phyloP scores from a whole-genome alignment of 2,329 filamentous ascomycete species.

The Mycocentrospora acerina region DNA sequence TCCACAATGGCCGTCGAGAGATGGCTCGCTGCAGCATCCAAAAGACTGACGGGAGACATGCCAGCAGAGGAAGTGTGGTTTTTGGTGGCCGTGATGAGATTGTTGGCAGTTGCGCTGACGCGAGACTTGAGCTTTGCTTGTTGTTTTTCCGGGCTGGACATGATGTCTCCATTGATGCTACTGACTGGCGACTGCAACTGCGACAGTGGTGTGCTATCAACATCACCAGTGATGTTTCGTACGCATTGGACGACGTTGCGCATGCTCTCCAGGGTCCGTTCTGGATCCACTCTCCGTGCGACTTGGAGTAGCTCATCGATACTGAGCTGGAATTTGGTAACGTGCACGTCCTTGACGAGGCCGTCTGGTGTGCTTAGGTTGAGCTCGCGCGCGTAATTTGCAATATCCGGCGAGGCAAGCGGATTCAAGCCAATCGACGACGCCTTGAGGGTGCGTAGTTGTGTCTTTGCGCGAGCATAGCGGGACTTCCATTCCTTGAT shows the following conservation, averaged over 20 bases:
- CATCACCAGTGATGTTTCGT: constrained; percentile 79
- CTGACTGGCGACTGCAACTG: constrained; percentile 39
- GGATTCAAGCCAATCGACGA: constrained; percentile 75
- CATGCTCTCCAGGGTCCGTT: constrained; percentile 79
- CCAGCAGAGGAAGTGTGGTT: constrained; percentile 83
- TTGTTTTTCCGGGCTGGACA: constrained; percentile 47
- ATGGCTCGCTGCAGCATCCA: constrained; percentile 92
- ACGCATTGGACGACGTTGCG: constrained; percentile 82
- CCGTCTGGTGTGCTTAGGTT: constrained; percentile 72
- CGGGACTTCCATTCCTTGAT: constrained; percentile 87
- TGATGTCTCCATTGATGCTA: constrained; percentile 37
- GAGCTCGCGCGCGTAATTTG: constrained; percentile 64
- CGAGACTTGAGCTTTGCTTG: constrained; percentile 73
- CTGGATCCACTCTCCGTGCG: constrained; percentile 72
- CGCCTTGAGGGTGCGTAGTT: constrained; percentile 76
- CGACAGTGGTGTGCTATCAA: constrained; percentile 58
- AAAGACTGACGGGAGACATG: constrained; percentile 85
- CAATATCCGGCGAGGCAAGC: constrained; percentile 61
- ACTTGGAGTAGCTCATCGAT: constrained; percentile 85
- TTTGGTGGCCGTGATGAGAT: constrained; percentile 90
- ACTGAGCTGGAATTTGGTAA: constrained; percentile 92
- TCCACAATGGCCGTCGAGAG: constrained; percentile 84
- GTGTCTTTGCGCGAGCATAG: constrained; percentile 85
- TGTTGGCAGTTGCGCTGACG: constrained; percentile 92
- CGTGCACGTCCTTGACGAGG: constrained; percentile 83